Base-by-base conservation (phyloP, 2,329 filamentous ascomycete species). In the Exophiala sideris region DNA sequence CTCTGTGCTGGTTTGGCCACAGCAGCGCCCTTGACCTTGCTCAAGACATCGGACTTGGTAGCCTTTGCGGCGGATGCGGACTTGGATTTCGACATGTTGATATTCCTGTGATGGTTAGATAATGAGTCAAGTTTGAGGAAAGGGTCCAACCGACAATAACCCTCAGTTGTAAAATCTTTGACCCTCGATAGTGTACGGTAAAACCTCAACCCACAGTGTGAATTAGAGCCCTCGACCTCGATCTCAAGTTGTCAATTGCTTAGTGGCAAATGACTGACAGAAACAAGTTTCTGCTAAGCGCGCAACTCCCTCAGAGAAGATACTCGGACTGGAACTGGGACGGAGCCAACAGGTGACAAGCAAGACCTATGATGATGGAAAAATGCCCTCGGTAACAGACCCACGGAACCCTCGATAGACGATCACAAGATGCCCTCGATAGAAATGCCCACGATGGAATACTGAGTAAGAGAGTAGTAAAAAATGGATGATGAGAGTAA, bases 61-160 rank as follows among this genome's bases (percentile, higher is more conserved):
- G 63, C 53, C 56, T 57, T 62, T 56, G 65, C 64, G 52, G 65
- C 59, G 66, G 67, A 62, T 68, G 76, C 75, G 51, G 71, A 70
- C 68, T 76, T 76, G 44, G 73, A 73, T 68, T 77, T 76, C 45
- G 73, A 74, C 71, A 74, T 75, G 63, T 65, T 73, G 66, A 65
- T 29, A 20, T 24, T 44, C 20, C 29, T 24, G 4, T 24, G 21
- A 40, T 34, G 41, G 49, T 60, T 44, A 56, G 52, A 14, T 46
- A 6, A 33, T 44, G 36, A 39, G 21, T 35, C 16, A 52, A 8
- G 33, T 33, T 29, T 24, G 54, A 24, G 3, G 38, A 35, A 45
- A 33, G 41, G 33, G 16, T 16, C 35, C 24, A 29, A 29, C 24
- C 24, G 24, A 29, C 24, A 5, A 29, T 5, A 29, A 29, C 24